These are phyloP conservation scores for Boletus sensibilis DNA, from an alignment of 768 basidiomycete species.

Conservation along the genomic window DNA sequence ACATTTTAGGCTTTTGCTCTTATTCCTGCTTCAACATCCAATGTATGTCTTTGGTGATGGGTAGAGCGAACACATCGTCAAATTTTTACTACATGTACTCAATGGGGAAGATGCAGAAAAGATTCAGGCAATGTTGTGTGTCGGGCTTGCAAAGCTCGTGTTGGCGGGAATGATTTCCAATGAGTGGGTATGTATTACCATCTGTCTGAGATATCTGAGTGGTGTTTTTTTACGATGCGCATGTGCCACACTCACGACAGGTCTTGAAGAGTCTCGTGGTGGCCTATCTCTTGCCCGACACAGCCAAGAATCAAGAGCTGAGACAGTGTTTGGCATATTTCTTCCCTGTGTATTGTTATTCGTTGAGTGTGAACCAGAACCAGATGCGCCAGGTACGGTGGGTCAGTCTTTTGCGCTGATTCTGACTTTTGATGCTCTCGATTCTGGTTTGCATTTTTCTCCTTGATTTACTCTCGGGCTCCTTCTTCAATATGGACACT, in stretches of 20 bases:
- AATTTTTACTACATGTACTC: slow-evolving; percentile 59
- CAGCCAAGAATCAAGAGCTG: slow-evolving; percentile 75
- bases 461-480: background rate
- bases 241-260: slow-evolving; percentile 25
- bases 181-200: slow-evolving; percentile 50
- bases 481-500: background rate
- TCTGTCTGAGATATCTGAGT: background rate
- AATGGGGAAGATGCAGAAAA: slow-evolving; percentile 55
- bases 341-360: slow-evolving; percentile 83
- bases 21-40: background rate
- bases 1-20: slow-evolving; percentile 9
- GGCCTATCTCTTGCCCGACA: slow-evolving; percentile 78
- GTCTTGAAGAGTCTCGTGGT: slow-evolving; percentile 49
- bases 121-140: slow-evolving; percentile 68
- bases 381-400: slow-evolving; percentile 53
- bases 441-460: background rate
- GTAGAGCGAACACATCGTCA: slow-evolving; percentile 59
- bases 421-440: background rate
- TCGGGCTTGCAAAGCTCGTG: slow-evolving; percentile 86
- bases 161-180: slow-evolving; percentile 74
- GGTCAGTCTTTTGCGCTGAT: background rate
- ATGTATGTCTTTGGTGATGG: background rate
- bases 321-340: slow-evolving; percentile 86
- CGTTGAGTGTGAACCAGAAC: slow-evolving; percentile 70
- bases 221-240: background rate